Conservation (phyloP, 495 filamentous ascomycete species). For the Podospora pseudocomata region DNA sequence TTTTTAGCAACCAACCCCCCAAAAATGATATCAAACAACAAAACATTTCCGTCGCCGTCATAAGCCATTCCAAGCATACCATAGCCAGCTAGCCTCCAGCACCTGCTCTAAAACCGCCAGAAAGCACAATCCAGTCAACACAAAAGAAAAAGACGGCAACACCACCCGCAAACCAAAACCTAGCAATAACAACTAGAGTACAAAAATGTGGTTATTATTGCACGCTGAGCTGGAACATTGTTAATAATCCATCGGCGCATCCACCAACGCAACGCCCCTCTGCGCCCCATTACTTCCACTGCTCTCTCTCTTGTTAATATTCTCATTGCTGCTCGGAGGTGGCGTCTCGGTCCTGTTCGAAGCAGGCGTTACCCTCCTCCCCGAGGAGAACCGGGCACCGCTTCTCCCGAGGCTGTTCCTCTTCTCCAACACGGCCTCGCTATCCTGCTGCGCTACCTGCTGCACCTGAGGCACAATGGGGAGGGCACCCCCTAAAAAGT, state of each 20-base stretch:
- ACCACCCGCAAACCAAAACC: neutral
- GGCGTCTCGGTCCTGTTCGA: constrained; percentile 12
- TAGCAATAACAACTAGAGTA: neutral
- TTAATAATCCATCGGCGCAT: constrained; percentile 39
- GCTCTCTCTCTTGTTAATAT: neutral
- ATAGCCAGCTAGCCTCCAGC: neutral
- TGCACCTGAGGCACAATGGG: constrained; percentile 29
- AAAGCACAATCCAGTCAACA: neutral
- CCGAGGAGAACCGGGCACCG: constrained; percentile 41
- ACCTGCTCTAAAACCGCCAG: neutral
- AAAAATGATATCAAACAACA: neutral
- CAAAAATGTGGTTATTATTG: neutral
- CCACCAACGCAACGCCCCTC: constrained; percentile 31
- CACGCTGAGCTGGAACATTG: constrained; percentile 3
- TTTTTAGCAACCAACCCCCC: neutral
- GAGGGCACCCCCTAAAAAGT: constrained; percentile 37
- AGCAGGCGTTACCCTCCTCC: constrained; percentile 38
- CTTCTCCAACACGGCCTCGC: constrained; percentile 41
- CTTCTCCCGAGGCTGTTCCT: constrained; percentile 50
- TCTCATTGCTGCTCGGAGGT: constrained; percentile 8
- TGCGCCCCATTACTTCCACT: constrained; percentile 9
- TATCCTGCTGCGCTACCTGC: constrained; percentile 35
- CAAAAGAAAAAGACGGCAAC: neutral
- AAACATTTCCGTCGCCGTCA: no score
- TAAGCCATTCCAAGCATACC: neutral